Percentiles rank a stretch among this genome's conserved stretches.
Conservation (phyloP, 345 rosid genomes). For the Theobroma cacao region DNA sequence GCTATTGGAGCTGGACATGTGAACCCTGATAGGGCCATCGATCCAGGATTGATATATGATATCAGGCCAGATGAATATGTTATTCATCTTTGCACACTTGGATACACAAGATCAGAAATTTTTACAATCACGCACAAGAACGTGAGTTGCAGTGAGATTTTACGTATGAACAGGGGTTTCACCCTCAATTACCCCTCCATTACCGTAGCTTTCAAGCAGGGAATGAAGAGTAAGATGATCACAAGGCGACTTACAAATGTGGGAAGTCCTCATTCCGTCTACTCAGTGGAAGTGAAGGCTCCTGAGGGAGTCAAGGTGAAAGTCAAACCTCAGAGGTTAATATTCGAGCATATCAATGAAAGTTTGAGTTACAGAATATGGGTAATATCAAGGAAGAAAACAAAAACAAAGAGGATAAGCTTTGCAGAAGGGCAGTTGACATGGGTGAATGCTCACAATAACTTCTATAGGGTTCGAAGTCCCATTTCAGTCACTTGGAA, state of each 20-base stretch:
- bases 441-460: slow-evolving; percentile 61
- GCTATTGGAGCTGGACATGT: slow-evolving; percentile 91
- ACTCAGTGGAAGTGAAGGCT: slow-evolving; percentile 59
- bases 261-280: slow-evolving; percentile 63
- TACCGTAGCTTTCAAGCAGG: slow-evolving; percentile 59
- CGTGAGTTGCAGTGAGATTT: slow-evolving; percentile 47
- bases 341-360: slow-evolving; percentile 51
- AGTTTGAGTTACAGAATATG: slow-evolving; percentile 58
- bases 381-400: slow-evolving; percentile 53
- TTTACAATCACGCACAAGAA: slow-evolving; percentile 73
- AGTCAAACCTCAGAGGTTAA: slow-evolving; percentile 57
- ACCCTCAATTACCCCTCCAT: slow-evolving; percentile 89
- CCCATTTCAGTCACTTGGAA: slow-evolving; percentile 86
- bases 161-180: slow-evolving; percentile 49
- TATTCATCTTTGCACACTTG: slow-evolving; percentile 70
- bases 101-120: slow-evolving; percentile 62
- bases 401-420: slow-evolving; percentile 19
- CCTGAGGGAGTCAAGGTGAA: slow-evolving; percentile 56
- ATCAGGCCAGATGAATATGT: slow-evolving; percentile 70
- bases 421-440: slow-evolving; percentile 69
- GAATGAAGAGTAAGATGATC: slow-evolving; percentile 48
- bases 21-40: slow-evolving; percentile 69
- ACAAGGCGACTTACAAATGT: slow-evolving; percentile 69
- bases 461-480: slow-evolving; percentile 59
- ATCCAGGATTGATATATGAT: slow-evolving; percentile 81